Evolutionary conservation across 148 eudicot species (phyloP), one percentile per base, ranked within the genome.

Genomic region (Cornus florida): DNA sequence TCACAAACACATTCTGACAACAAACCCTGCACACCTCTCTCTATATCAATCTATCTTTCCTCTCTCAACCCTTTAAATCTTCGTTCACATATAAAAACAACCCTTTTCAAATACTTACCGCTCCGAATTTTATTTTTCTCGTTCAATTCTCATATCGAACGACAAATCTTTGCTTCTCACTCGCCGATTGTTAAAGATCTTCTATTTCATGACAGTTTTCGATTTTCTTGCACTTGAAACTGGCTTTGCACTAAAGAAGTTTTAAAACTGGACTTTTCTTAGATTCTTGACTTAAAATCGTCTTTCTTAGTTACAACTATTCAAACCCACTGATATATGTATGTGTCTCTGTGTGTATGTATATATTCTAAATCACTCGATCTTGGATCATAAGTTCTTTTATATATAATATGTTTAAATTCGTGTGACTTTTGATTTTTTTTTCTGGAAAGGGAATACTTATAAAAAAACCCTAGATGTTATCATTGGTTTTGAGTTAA

Each of bases 21-120:
- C 28, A 28, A 28, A 28, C 28, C 28, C 28, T 28, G 0, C 28
- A 28, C 28, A 28, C 28, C 0, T 1, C 28, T 28, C 28, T 28
- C 28, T 28, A 28, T 28, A 28, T 28, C 28, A 28, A 28, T 28
- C 28, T 28, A 0, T 28, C 28, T 28, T 28, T 28, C 28, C 28
- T 28, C 28, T 28, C 28, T 28, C 28, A 28, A 28, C 28, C 28
- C 28, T 28, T 28, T 1, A 28, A 75, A 75, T 62, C 53, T 75
- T 9, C 53, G 10, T n/a, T 62, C 17, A 32, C 50, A 0, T 75
- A 75, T 75, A 75, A 75, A 70, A 31, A 70, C 70, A 59, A 3
- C 59, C 60, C 33, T 39, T 75, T 75, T 75, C 77, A 75, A 75
- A 75, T 11, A 11, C 77, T 22, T 75, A 10, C 68, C 71, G 70